A percentile compares a stretch with the other conserved stretches of the same genome.
Conservation (phyloP, 192 early-diverging fungal species). For the Coemansia sp. region DNA sequence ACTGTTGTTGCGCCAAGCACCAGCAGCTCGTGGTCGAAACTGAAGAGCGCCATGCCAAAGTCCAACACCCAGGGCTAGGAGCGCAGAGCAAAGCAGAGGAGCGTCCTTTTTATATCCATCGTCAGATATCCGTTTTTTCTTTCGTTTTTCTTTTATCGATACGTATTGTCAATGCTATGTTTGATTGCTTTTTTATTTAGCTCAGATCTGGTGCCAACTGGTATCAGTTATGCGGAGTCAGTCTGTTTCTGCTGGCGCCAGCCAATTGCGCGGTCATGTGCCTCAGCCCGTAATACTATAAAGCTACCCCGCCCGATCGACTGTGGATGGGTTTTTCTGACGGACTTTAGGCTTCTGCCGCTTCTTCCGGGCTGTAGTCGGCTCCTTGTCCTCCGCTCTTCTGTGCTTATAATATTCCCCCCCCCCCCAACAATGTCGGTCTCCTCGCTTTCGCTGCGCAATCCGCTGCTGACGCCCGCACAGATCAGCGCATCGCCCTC, state of each 20-base stretch:
- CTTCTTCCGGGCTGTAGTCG: too few relatives aligned
- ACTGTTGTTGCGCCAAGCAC: slow-evolving; percentile 41
- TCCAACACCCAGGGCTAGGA: slow-evolving; percentile 12
- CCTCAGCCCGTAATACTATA: too few relatives aligned
- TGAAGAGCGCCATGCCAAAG: slow-evolving; percentile 42
- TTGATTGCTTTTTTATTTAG: too few relatives aligned
- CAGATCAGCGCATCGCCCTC: slow-evolving; percentile 73
- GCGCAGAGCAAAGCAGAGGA: not conserved
- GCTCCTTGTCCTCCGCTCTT: too few relatives aligned
- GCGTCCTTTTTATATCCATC: not conserved
- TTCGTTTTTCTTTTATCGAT: not conserved
- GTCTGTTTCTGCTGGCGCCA: too few relatives aligned
- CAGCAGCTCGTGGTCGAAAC: slow-evolving; percentile 47
- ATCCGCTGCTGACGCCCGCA: slow-evolving; percentile 72
- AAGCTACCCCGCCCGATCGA: too few relatives aligned
- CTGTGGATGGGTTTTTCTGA: too few relatives aligned
- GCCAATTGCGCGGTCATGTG: too few relatives aligned
- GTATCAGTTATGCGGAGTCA: too few relatives aligned
- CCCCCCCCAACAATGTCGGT: slow-evolving; percentile 26
- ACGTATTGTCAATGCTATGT: too few relatives aligned
- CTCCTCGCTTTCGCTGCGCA: slow-evolving; percentile 66
- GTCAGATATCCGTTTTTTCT: not conserved
- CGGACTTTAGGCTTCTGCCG: too few relatives aligned
- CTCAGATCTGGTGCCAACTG: too few relatives aligned
- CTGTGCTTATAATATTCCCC: not conserved